phyloP scores from a whole-genome alignment of 768 basidiomycete genomes.

The Suillus subalutaceus region DNA sequence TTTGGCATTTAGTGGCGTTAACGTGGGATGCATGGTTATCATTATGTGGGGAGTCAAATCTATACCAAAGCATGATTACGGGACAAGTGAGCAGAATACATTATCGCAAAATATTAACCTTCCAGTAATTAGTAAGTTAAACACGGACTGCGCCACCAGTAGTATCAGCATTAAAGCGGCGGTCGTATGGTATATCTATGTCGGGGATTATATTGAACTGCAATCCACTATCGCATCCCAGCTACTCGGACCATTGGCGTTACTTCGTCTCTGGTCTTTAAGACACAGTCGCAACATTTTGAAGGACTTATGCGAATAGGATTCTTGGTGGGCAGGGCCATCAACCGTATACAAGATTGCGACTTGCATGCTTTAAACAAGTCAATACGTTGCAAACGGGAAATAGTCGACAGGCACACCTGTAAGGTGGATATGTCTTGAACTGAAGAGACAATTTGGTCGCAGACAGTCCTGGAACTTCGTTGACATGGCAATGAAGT shows the following conservation, averaged over 20 bases:
- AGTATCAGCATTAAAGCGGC: slow-evolving; percentile 17
- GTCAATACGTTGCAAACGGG: not conserved
- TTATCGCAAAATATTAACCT: not conserved
- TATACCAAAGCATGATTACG: not conserved
- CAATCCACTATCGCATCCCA: slow-evolving; percentile 13
- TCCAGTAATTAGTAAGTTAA: not conserved
- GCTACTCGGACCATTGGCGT: slow-evolving; percentile 7
- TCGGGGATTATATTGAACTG: not conserved
- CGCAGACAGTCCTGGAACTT: slow-evolving; percentile 66
- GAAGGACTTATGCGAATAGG: slow-evolving; percentile 71
- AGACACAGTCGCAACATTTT: slow-evolving; percentile 39
- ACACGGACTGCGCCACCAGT: slow-evolving; percentile 23
- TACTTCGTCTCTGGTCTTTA: slow-evolving; percentile 26
- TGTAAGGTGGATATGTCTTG: slow-evolving; percentile 57
- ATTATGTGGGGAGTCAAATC: not conserved
- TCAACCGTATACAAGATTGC: slow-evolving; percentile 58
- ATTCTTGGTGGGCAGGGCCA: slow-evolving; percentile 69
- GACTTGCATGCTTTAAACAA: slow-evolving; percentile 53
- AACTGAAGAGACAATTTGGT: slow-evolving; percentile 71
- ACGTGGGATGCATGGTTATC: not conserved
- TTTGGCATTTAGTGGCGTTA: slow-evolving; percentile 1
- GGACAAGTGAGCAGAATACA: not conserved
- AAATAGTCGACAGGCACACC: slow-evolving; percentile 39
- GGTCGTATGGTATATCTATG: slow-evolving; percentile 9
- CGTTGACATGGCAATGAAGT: slow-evolving; percentile 75